phyloP scores from a whole-genome alignment of 306 rosid genomes.

The Vigna mungo region DNA sequence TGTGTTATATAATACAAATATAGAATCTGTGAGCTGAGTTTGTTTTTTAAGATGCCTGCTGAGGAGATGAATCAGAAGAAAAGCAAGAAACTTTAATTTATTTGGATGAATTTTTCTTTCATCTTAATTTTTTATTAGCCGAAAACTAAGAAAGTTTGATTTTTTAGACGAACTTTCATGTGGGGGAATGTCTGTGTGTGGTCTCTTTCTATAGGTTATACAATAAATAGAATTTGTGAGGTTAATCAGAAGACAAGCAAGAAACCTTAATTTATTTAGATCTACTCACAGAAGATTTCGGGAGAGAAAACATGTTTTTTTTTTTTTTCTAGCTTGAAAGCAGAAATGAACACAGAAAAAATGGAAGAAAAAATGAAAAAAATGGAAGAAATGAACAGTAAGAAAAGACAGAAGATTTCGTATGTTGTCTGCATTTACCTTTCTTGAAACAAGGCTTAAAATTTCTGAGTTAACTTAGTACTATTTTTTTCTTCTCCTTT shows the following conservation, averaged over 20 bases:
- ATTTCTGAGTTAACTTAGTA: neutral
- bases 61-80: no score
- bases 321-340: neutral
- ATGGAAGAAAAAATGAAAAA: neutral
- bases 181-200: constrained; percentile 1
- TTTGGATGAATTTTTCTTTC: no score
- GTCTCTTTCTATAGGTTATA: constrained; percentile 23
- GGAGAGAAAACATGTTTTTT: neutral
- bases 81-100: no score
- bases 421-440: neutral
- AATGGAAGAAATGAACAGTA: neutral
- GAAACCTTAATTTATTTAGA: neutral
- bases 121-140: no score
- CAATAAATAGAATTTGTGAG: neutral
- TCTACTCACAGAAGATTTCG: neutral
- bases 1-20: no score
- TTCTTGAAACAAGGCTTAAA: neutral
- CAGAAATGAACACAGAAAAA: neutral
- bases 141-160: no score
- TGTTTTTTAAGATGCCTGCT: no score
- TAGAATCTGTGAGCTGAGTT: no score
- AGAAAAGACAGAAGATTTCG: no score
- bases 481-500: no score
- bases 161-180: neutral
- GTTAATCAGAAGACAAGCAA: neutral